Percentiles rank a stretch among this genome's conserved stretches.
phyloP scores from a whole-genome alignment of 202 grass and related monocot species.

The Zizania palustris region DNA sequence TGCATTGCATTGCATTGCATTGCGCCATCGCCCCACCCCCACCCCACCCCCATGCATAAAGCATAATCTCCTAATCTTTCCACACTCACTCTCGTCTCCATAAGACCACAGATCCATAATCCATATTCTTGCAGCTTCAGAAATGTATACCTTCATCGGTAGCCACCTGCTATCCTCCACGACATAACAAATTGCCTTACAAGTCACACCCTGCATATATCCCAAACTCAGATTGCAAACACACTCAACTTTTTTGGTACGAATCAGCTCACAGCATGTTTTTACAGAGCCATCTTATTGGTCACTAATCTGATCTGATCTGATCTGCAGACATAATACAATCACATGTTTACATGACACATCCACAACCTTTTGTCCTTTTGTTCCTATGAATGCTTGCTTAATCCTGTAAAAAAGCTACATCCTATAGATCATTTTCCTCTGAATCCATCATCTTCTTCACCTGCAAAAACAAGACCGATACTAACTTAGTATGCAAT shows the following conservation, averaged over 20 bases:
- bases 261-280: constrained; percentile 29
- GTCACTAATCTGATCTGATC: constrained; percentile 28
- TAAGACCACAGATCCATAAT: background rate
- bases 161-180: background rate
- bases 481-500: background rate
- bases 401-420: constrained; percentile 40
- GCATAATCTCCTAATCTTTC: background rate
- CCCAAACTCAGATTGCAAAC: background rate
- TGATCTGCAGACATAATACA: constrained; percentile 24
- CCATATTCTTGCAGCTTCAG: background rate
- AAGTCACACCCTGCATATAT: background rate
- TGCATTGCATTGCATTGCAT: background rate
- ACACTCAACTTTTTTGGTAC: constrained; percentile 6
- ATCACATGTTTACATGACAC: constrained; percentile 21
- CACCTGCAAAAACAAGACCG: constrained; percentile 34
- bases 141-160: background rate
- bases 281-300: constrained; percentile 33
- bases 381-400: constrained; percentile 48
- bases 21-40: too few relatives aligned
- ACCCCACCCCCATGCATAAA: too few relatives aligned
- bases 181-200: background rate
- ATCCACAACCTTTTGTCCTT: background rate
- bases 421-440: constrained; percentile 6
- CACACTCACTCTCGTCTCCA: background rate
- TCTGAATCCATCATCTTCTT: background rate